A percentile compares a stretch with the other conserved stretches of the same genome.
Conservation (phyloP, 768 basidiomycete species). For the Phaeolepiota aurea region DNA sequence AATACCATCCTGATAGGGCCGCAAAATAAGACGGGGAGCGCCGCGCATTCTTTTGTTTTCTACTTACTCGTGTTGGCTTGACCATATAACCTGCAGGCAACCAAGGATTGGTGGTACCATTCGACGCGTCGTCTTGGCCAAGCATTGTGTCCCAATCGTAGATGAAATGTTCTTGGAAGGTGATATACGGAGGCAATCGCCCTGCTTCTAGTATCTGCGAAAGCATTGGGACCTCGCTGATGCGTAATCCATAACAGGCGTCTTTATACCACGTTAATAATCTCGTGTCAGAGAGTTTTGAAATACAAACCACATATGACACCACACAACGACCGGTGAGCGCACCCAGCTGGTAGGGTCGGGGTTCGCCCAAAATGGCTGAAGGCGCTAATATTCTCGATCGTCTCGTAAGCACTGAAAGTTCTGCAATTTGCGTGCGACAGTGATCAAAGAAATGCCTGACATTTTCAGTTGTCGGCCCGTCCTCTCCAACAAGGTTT, state of each 20-base stretch:
- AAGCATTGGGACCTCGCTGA: constrained; percentile 21
- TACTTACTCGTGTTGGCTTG: constrained; percentile 32
- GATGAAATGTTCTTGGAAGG: constrained; percentile 39
- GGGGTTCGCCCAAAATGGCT: constrained; percentile 11
- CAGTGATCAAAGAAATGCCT: constrained; percentile 32
- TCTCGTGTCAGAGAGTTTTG: too few relatives aligned
- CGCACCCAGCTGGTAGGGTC: constrained; percentile 31
- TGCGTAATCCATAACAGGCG: too few relatives aligned
- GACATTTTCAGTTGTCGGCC: constrained; percentile 40
- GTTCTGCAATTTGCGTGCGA: constrained; percentile 26
- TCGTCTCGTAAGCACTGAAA: too few relatives aligned
- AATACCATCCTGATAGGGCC: constrained; percentile 36
- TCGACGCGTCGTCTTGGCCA: constrained; percentile 22
- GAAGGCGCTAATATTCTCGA: too few relatives aligned
- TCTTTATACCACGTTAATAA: constrained; percentile 27
- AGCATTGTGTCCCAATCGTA: constrained; percentile 22
- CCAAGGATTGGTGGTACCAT: constrained; percentile 36
- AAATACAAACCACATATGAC: constrained; percentile 31
- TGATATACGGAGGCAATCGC: constrained; percentile 39
- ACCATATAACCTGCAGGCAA: constrained; percentile 30
- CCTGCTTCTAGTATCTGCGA: constrained; percentile 23
- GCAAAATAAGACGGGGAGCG: background rate
- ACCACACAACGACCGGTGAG: constrained; percentile 40
- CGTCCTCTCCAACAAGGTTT: constrained; percentile 16
- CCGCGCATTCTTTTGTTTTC: background rate